Evolutionary conservation across 495 filamentous ascomycete genomes (phyloP), one percentile per base, ranked within the genome.

Genomic region (Lophiostoma macrostomum): DNA sequence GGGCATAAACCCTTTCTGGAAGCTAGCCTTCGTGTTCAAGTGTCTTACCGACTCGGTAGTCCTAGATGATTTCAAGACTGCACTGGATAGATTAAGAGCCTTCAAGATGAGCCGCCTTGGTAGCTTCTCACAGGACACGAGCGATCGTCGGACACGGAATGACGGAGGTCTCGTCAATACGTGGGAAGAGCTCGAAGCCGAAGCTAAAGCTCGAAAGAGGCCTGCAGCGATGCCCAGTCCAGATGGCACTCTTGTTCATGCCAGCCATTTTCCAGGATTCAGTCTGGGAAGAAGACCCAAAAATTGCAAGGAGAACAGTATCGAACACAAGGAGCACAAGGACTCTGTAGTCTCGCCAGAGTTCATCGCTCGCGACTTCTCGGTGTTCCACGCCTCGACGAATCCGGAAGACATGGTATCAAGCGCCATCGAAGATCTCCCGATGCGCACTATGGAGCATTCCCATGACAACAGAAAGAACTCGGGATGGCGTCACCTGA

Each of bases 1-100:
- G 28, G 67, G 73, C 31, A 70, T 76, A 44, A 76, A 76, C 44
- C 73, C 73, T 0, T 76, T 69, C 56, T 76, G 73, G 73, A 74
- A 76, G 50, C 63, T 81, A 5, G 71, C 71, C 6, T 77, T 80
- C 52, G 73, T 83, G 8, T 81, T 81, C 71, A 83, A 81, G 60
- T 80, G 77, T 45, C 72, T 80, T 28, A 79, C 76, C 39, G 80
- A 83, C 58, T 75, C 74, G 5, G 71, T 81, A 38, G 73, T 83
- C 38, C 73, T 83, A 0, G 80, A 83, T 50, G 80, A 83, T 44
- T 83, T 83, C 76, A 81, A 81, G 63, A 81, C 75, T 1, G 78
- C 75, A 0, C 71, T 82, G 14, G 78, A 80, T 36, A 49, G 64
- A 4, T 57, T 73, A 22, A 56, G 60, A 22, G 49, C 58, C 11